Base-by-base conservation (phyloP, 805 yeast genomes). In the Metschnikowia santaceciliae region DNA sequence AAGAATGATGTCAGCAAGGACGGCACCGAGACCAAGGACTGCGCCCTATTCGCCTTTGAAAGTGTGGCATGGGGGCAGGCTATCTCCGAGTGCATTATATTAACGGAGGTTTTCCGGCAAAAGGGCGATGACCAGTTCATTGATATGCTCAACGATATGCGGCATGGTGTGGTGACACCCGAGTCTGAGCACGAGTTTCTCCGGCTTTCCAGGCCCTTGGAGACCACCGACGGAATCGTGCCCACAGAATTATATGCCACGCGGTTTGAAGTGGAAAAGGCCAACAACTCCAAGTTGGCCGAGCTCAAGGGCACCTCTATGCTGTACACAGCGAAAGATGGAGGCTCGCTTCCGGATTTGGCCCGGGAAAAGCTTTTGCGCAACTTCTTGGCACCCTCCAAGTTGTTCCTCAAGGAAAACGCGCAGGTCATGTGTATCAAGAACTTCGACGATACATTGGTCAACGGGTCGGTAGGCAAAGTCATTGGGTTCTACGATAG, bases 341-440 rank as follows among this genome's bases (percentile, higher is more conserved):
- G 62, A 23, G 66, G 65, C 2, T 51, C 60, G 2, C 56, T 72
- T 10, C 81, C 80, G 43, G 53, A 52, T 6, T 43, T 36, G 1
- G 45, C 46, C 8, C 42, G 51, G 38, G 46, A 46, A 3, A 33
- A 42, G 19, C 40, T 51, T 50, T 55, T 58, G 19, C 13, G 37
- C 6, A 58, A 58, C 41, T 58, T 58, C 38, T 50, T 58, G 48
- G 60, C 59, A 4, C 61, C 61, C 3, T 26, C 48, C 11, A 53
- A 48, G 36, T 48, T 58, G 23, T 48, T 53, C 32, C 70, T 94
- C 56, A 92, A 91, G 65, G 83, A 81, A 49, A 90, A 89, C 35
- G 95, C 97, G 0, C 99, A 94, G 67, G 97, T 94, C 14, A 91
- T 94, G 97, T 83, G 89, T 77, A 70, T 94, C 57, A 89, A 88